Evolutionary conservation across 2,329 filamentous ascomycete species (phyloP), one percentile per base, ranked within the genome.

Genomic region (Cercospora zeae-maydis): DNA sequence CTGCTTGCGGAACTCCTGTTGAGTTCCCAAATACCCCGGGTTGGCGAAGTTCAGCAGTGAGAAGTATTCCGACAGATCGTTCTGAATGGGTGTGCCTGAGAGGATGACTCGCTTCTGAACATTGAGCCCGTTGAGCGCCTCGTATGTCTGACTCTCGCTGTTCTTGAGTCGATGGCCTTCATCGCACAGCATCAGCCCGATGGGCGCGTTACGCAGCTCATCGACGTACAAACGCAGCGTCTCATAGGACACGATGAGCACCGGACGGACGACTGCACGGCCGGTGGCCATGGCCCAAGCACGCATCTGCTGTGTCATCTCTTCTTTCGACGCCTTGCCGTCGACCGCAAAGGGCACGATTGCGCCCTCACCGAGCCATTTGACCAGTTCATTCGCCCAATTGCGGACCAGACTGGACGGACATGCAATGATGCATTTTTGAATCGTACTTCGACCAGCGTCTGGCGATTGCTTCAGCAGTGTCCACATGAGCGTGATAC

Each of bases 31-130:
- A 37, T 98, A 85, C 69, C 91, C 90, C 0, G 95, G 95, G 70
- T 99, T 99, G 30, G 95, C 95, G 72, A 99, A 99, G 75, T 93
- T 96, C 63, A 98, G 90, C 9, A 99, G 83, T 2, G 95, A 88
- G 72, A 97, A 99, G 76, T 99, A 99, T 74, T 99, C 95, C 0
- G 93, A 96, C n/a, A 99, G 79, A 74, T 99, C 95, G 72, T 99
- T 99, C 73, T 99, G 95, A 63, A 99, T 99, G 0, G 95, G 95
- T 1, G 95, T 99, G 63, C 95, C 95, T 0, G 95, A 98, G 14
- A 99, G 82, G 69, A 99, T 99, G 49, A 99, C 93, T 27, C 95
- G 87, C 62, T 93, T 86, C 45, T 89, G 89, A 30, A 99, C 95
- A 71, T 97, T 96, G 14, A 99, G 82, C 64, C 86, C 89, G 72